Evolutionary conservation across 2,329 filamentous ascomycete genomes (phyloP), one percentile per base, ranked within the genome.

Genomic region (Curvularia spicifera): DNA sequence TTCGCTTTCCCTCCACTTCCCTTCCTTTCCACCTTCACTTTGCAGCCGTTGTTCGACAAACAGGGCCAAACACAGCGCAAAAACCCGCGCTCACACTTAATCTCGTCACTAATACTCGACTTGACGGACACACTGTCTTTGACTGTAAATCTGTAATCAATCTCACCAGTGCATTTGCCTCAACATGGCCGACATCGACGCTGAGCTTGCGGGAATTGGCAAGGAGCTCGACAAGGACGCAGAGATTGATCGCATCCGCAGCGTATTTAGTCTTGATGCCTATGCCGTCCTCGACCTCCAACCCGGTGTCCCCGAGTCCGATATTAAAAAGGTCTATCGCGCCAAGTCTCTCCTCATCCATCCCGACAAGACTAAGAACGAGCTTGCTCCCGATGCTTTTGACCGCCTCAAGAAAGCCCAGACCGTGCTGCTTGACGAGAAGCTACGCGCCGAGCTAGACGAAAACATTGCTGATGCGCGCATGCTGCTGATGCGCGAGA

Each of bases 311-410:
- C 88, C 95, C 55, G 94, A 98, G 70, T 93, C 91, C 59, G 95
- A 98, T 80, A 98, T 99, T 83, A 98, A 97, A 80, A 83, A 89
- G 68, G 86, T 87, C 67, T 99, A 98, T 81, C 93, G 95, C 82
- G 93, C 92, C 71, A 98, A 97, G 79, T 99, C 95, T n/a, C 89
- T 99, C 56, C 88, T 99, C 48, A 98, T 99, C 81, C 95, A 99
- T 82, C 95, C 95, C 6, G 95, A 99, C 82, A 99, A 99, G 79
- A 97, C 95, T 56, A 88, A 88, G 72, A 98, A 99, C 74, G 89
- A 92, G 0, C 86, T 84, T 48, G 95, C 95, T 0, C 94, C 95
- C 3, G 95, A 98, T 71, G 95, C 95, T 65, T 99, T 99, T 75
- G 95, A 99, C 79, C 89, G 94, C 9, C 85, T 99, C 28, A 97